These are phyloP conservation scores for Cryptococcus jaspeensis DNA, from an alignment of 1,284 basidiomycete species.

Conservation along the genomic window DNA sequence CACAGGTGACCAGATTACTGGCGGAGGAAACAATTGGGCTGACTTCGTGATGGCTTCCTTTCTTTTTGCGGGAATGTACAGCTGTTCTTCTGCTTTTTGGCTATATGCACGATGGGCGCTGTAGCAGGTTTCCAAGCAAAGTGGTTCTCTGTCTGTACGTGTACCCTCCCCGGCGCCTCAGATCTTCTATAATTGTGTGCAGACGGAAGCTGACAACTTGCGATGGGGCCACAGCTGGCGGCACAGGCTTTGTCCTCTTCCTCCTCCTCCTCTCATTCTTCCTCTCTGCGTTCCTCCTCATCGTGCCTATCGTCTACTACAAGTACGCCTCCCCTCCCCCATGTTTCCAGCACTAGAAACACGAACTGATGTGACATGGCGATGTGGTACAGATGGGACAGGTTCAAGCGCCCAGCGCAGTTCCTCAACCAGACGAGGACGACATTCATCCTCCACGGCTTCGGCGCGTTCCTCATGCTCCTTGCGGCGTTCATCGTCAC, in stretches of 20 bases:
- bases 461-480: slow-evolving; percentile 64
- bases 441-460: slow-evolving; percentile 70
- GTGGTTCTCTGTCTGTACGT: slow-evolving; percentile 81
- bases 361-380: not conserved
- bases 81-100: slow-evolving; percentile 83
- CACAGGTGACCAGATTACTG: not conserved
- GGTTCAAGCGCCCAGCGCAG: slow-evolving; percentile 68
- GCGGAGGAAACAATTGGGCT: no score
- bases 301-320: slow-evolving; percentile 77
- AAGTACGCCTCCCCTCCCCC: slow-evolving; percentile 54
- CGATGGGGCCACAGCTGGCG: slow-evolving; percentile 61
- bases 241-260: slow-evolving; percentile 81
- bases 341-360: not conserved
- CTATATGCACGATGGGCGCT: slow-evolving; percentile 81
- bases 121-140: slow-evolving; percentile 82
- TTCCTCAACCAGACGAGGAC: slow-evolving; percentile 77
- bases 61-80: slow-evolving; percentile 57
- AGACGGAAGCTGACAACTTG: not conserved
- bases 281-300: slow-evolving; percentile 67
- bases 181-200: no score
- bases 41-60: not conserved
- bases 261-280: slow-evolving; percentile 70
- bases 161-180: no score
- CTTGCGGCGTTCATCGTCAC: slow-evolving; percentile 63
- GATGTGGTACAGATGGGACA: slow-evolving; percentile 63